These are phyloP conservation scores for Aspergillus chevalieri DNA, from an alignment of 2,329 filamentous ascomycete genomes.

Conservation along the genomic window DNA sequence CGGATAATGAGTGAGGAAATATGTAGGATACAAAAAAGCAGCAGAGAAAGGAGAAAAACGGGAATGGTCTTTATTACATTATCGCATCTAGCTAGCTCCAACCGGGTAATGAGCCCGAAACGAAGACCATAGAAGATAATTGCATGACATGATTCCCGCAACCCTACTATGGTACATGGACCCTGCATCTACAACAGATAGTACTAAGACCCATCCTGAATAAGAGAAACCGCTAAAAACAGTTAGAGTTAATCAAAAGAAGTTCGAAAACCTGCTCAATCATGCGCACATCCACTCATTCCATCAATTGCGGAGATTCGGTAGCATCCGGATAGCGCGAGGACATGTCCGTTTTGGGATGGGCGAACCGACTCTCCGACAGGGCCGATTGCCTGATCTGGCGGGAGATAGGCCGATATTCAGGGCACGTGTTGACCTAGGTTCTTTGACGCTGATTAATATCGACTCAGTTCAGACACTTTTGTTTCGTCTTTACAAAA, in stretches of 20 bases:
- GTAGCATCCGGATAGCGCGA: background rate
- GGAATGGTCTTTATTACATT: background rate
- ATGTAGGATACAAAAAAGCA: background rate
- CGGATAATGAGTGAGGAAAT: background rate
- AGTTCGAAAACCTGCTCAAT: constrained; percentile 27
- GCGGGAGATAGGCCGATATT: too few species aligned
- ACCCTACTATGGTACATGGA: background rate
- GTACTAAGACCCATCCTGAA: too few species aligned
- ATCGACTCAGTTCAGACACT: background rate
- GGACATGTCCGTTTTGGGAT: too few species aligned
- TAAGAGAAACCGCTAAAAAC: background rate
- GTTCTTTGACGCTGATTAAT: too few species aligned
- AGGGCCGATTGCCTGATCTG: too few species aligned
- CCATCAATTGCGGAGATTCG: background rate
- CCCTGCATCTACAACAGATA: background rate
- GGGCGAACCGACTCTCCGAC: too few species aligned
- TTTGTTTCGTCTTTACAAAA: background rate
- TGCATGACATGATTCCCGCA: too few species aligned
- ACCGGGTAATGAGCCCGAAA: too few species aligned
- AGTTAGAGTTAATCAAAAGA: background rate
- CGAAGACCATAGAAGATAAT: too few species aligned
- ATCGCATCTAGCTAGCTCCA: too few species aligned
- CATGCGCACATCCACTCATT: constrained; percentile 15
- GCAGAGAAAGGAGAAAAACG: background rate
- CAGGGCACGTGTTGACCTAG: too few species aligned